A percentile compares a stretch with the other conserved stretches of the same genome.
Conservation (phyloP, 352 stramenopile species). For the Globisporangium heterothallicum region DNA sequence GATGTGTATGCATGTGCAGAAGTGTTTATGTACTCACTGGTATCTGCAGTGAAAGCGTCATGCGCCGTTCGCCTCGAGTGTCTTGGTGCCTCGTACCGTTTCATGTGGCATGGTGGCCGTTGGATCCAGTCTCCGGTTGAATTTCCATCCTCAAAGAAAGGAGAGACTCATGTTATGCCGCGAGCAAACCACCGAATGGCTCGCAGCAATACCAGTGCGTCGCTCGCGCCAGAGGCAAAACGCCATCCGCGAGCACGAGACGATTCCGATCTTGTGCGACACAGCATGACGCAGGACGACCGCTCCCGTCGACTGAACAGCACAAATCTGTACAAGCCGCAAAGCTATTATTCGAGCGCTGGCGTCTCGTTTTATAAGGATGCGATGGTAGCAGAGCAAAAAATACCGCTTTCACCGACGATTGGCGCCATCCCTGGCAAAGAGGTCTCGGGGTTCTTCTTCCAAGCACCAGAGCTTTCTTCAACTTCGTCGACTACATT, state of each 20-base stretch:
- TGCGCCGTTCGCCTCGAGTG: slow-evolving; percentile 52
- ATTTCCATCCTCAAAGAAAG: slow-evolving; percentile 20
- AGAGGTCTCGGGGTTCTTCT: neutral
- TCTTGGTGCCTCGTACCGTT: slow-evolving; percentile 40
- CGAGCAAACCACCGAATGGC: slow-evolving; percentile 4
- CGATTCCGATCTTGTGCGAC: slow-evolving; percentile 30
- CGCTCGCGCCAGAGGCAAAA: slow-evolving; percentile 10
- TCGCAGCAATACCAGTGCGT: slow-evolving; percentile 14
- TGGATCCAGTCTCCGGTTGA: slow-evolving; percentile 60
- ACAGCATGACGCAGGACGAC: slow-evolving; percentile 11
- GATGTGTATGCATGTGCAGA: slow-evolving; percentile 17
- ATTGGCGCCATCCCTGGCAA: neutral
- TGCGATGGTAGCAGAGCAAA: neutral
- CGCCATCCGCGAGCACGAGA: slow-evolving; percentile 25
- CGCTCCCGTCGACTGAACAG: slow-evolving; percentile 1
- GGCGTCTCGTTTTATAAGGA: neutral
- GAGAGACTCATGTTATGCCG: neutral
- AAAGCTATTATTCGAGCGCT: slow-evolving; percentile 10
- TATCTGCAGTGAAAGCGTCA: slow-evolving; percentile 47
- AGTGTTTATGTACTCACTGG: slow-evolving; percentile 53
- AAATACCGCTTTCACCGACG: neutral
- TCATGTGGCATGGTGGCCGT: slow-evolving; percentile 44
- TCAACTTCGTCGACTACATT: too few relatives aligned
- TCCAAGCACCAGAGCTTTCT: neutral
- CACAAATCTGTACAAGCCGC: slow-evolving; percentile 1